Evolutionary conservation across 345 rosid species (phyloP), one percentile per base, ranked within the genome.

Genomic region (Gossypium arboreum): DNA sequence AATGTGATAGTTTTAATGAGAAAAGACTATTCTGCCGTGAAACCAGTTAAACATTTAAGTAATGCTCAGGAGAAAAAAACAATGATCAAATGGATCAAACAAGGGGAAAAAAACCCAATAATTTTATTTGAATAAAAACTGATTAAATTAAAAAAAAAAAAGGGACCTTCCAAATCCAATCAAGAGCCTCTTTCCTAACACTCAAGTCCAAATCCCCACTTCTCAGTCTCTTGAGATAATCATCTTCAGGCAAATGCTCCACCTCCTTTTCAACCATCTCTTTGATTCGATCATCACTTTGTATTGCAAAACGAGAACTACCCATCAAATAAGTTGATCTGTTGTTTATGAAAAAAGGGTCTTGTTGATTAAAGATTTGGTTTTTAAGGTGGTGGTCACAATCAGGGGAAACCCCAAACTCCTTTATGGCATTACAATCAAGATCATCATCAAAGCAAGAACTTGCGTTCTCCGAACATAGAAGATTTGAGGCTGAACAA

Each of bases 101-200:
- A 62, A 58, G 61, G 13, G 41, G 6, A 5, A 55, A 61, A 56
- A 70, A 76, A 34, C 16, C 13, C 70, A 66, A 44, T 2, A 43
- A 3, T 44, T 52, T 44, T 12, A 11, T 72, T 20, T 18, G 51
- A 58, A 71, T 5, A 34, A 70, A 34, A 60, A 51, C 45, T 1
- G 39, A 54, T 25, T 15, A 24, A 48, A 47, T 59, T 17, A 9
- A 56, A 11, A 56, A 56, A 22, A 55, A 20, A 12, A 61, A 48
- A 73, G 73, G 69, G 59, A 88, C 97, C 93, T 91, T 89, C 72
- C 57, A 79, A 81, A 91, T 89, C 97, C 97, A 91, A 71, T 87
- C 78, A 68, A 88, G 80, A 81, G 91, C 91, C 75, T 86, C 86
- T 73, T 80, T 84, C 77, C 86, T 86, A 48, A 64, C 81, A 70